Evolutionary conservation across 345 rosid genomes (phyloP), one percentile per base, ranked within the genome.

Genomic region (Aquilaria malaccensis): DNA sequence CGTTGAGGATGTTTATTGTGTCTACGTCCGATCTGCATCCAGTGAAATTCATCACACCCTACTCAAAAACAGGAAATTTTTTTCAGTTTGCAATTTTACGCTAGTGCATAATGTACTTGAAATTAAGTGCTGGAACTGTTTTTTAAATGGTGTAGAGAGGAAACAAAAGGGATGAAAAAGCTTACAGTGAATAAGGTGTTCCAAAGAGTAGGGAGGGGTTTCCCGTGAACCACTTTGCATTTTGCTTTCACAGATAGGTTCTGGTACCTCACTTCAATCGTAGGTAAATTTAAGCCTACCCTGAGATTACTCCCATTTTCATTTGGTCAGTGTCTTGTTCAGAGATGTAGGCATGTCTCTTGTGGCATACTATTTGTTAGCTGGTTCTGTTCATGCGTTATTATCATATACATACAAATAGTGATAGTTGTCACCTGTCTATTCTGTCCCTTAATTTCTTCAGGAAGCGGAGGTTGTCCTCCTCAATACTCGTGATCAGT

Each of bases 181-280:
- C 81, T 71, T 62, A 80, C 84, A 30, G 51, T 67, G 33, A 74
- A 55, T 6, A 77, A 3, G 33, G 80, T 33, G 70, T 75, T 80
- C 76, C 78, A 75, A 14, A 75, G 75, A 9, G 82, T 73, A 4
- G 75, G 79, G 45, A 80, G 69, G 43, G 77, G 65, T 64, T 63
- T 64, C 10, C 84, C 81, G 52, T 73, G 70, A 61, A 64, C 78
- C 9, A 71, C 68, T 54, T 70, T 70, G 37, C 60, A 63, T 12
- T 75, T 73, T 51, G 82, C 79, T 59, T 77, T 79, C 11, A 77
- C 62, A 0, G 52, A 64, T 56, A 77, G 30, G 52, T 75, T 67
- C 31, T 65, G 58, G 58, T 64, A 77, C 41, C 80, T 68, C 49
- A 77, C 82, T 67, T 77, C 85, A 49, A 80, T 68, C 0, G 74